Conservation (phyloP, 352 stramenopile species). For the Phytophthora tubulina region DNA sequence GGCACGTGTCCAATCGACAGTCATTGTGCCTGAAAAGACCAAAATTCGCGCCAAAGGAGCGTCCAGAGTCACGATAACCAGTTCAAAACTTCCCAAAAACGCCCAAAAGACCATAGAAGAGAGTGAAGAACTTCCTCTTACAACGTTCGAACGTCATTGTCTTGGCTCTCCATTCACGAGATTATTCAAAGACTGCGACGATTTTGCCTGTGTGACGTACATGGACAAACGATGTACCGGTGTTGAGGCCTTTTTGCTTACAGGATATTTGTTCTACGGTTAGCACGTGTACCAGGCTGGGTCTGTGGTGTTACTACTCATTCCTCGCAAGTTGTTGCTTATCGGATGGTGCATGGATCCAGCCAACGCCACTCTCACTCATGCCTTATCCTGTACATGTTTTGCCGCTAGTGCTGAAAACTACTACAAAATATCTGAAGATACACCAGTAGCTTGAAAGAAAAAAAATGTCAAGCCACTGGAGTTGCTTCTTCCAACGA, state of each 20-base stretch:
- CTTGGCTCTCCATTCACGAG: constrained; percentile 26
- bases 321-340: not conserved
- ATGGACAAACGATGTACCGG: not conserved
- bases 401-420: not conserved
- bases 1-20: constrained; percentile 11
- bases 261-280: not conserved
- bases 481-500: too few species aligned
- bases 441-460: not conserved
- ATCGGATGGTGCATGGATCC: not conserved
- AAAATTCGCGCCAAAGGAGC: constrained; percentile 12
- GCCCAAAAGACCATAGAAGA: not conserved
- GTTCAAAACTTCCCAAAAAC: not conserved
- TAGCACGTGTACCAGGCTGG: not conserved
- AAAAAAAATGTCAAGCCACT: not conserved
- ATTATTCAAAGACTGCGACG: constrained; percentile 4
- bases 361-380: not conserved
- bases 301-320: not conserved
- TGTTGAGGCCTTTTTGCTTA: not conserved
- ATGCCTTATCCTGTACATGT: not conserved
- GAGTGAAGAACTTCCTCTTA: constrained; percentile 6
- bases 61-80: constrained; percentile 11
- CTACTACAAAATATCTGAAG: not conserved
- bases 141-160: constrained; percentile 34
- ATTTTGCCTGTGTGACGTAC: not conserved
- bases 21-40: not conserved